Percentiles rank a stretch among this genome's conserved stretches.
Evolutionary conservation across 2,329 filamentous ascomycete species (phyloP).

Genomic region (Boeremia exigua): DNA sequence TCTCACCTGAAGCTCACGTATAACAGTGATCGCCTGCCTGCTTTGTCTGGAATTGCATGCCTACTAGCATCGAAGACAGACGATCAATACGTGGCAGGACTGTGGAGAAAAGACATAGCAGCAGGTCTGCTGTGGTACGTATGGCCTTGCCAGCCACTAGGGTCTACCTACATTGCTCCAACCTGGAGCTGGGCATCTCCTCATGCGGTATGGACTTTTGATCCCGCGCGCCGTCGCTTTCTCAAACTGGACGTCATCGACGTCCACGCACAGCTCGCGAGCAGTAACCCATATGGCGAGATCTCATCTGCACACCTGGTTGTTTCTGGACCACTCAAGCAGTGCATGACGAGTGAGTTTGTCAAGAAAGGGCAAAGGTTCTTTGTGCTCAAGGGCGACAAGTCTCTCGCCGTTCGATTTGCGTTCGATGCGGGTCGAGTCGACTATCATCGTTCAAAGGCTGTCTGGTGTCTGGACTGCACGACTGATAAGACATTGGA

Average conservation of each 20-base stretch:
- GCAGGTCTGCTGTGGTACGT: constrained; percentile 16
- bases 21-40: constrained; percentile 10
- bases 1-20: constrained; percentile 11
- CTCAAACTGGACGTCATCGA: background rate
- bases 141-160: background rate
- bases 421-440: constrained; percentile 2
- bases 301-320: constrained; percentile 1
- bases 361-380: constrained; percentile 7
- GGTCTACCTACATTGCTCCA: background rate
- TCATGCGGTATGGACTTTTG: background rate
- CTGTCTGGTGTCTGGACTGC: constrained; percentile 12
- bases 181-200: constrained; percentile 15
- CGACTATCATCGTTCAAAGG: background rate
- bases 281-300: constrained; percentile 13
- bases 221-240: constrained; percentile 1
- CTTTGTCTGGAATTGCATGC: constrained; percentile 10
- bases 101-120: constrained; percentile 10
- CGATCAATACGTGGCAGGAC: constrained; percentile 13
- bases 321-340: constrained; percentile 8
- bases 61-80: constrained; percentile 11
- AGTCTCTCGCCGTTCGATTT: background rate
- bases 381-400: background rate
- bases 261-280: background rate
- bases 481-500: constrained; percentile 4
- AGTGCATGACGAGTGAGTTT: background rate